These are phyloP conservation scores for Coniferiporia sulphurascens DNA, from an alignment of 1,284 basidiomycete species.

Conservation along the genomic window DNA sequence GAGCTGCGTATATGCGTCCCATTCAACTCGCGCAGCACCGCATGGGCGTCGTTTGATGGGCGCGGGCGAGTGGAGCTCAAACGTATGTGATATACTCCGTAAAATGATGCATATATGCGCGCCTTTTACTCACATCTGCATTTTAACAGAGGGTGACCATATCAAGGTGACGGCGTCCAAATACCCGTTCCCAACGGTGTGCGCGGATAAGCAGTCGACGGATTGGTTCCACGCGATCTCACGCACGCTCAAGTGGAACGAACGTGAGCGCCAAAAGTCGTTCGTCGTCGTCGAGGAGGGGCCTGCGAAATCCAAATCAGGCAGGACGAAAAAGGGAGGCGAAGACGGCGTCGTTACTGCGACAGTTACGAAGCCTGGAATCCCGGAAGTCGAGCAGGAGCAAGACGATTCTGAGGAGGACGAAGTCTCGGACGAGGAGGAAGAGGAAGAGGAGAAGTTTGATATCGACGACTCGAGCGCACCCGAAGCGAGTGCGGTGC, in stretches of 20 bases:
- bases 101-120: background rate
- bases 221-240: conserved; percentile 99
- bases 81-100: conserved; percentile 51
- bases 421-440: conserved; percentile 39
- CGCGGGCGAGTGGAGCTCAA: conserved; percentile 93
- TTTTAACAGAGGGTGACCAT: conserved; percentile 86
- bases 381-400: conserved; percentile 35
- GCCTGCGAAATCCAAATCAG: conserved; percentile 39
- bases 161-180: conserved; percentile 98
- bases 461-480: conserved; percentile 86
- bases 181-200: conserved; percentile 98
- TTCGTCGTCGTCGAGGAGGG: conserved; percentile 96
- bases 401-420: conserved; percentile 50
- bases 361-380: conserved; percentile 11
- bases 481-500: conserved; percentile 39
- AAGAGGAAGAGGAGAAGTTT: conserved; percentile 71
- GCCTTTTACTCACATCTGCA: background rate
- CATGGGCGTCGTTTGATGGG: conserved; percentile 99
- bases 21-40: conserved; percentile 96
- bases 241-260: conserved; percentile 97
- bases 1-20: conserved; percentile 97
- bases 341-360: conserved; percentile 7
- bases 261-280: conserved; percentile 94
- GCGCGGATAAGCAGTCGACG: conserved; percentile 93
- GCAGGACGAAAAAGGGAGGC: conserved; percentile 23